A percentile compares a stretch with the other conserved stretches of the same genome.
These are phyloP conservation scores for Papilionanthe hybrid DNA, from an alignment of 116 monocot genomes.

Conservation along the genomic window DNA sequence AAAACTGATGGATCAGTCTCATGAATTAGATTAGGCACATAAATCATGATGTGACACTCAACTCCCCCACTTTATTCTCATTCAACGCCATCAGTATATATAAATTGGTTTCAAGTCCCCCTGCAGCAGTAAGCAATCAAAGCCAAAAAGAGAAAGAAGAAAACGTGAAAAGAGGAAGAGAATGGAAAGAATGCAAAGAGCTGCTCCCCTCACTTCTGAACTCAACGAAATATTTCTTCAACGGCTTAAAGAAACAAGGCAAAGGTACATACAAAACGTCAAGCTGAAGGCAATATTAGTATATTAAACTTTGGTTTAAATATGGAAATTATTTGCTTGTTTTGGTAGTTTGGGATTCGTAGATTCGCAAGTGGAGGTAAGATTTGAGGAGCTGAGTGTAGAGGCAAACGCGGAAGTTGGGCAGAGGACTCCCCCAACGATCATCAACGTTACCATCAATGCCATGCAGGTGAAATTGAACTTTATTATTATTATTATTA, in stretches of 20 bases:
- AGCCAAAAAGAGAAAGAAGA: background rate
- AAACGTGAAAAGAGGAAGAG: background rate
- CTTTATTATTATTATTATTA: too few species aligned
- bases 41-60: too few species aligned
- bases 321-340: background rate
- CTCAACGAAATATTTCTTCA: background rate
- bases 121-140: too few species aligned
- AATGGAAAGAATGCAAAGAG: background rate
- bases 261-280: background rate
- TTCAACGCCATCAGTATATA: too few species aligned
- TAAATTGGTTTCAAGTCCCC: too few species aligned
- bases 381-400: slow-evolving; percentile 5
- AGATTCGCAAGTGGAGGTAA: slow-evolving; percentile 6
- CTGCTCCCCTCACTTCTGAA: background rate
- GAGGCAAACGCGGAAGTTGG: slow-evolving; percentile 3
- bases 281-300: too few species aligned
- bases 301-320: too few species aligned
- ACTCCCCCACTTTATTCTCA: too few species aligned
- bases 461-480: slow-evolving; percentile 2
- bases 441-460: slow-evolving; percentile 13
- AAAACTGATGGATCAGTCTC: too few species aligned
- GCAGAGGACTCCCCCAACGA: slow-evolving; percentile 14
- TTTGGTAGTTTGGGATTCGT: background rate
- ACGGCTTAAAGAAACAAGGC: background rate
- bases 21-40: too few species aligned